Percentiles rank a stretch among this genome's conserved stretches.
phyloP scores from a whole-genome alignment of 495 filamentous ascomycete genomes.

The Delitschia confertaspora region DNA sequence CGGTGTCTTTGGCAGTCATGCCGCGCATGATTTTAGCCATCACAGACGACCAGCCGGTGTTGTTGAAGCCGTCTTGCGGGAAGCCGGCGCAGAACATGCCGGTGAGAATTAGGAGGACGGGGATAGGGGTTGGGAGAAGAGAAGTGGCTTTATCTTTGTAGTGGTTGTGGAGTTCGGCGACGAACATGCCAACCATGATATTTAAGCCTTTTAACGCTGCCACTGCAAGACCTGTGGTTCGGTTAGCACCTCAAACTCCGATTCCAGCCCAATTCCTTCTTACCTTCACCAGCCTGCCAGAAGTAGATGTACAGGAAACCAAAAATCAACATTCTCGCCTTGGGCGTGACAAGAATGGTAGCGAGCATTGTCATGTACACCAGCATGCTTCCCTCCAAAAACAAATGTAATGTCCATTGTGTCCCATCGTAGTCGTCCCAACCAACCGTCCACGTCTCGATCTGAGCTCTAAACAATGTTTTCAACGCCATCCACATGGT shows the following conservation, averaged over 20 bases:
- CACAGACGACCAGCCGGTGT: slow-evolving; percentile 20
- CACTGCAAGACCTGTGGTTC: slow-evolving; percentile 13
- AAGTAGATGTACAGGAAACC: slow-evolving; percentile 23
- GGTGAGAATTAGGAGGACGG: slow-evolving; percentile 21
- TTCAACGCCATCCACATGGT: slow-evolving; percentile 21
- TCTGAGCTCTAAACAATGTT: slow-evolving; percentile 18
- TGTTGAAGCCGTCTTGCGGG: slow-evolving; percentile 22
- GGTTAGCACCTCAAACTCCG: slow-evolving; percentile 3
- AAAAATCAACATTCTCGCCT: slow-evolving; percentile 21
- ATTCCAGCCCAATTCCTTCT: not conserved
- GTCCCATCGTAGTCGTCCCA: slow-evolving; percentile 31
- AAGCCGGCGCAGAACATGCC: slow-evolving; percentile 28
- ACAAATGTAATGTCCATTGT: slow-evolving; percentile 29
- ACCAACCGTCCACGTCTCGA: slow-evolving; percentile 27
- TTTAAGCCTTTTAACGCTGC: slow-evolving; percentile 26
- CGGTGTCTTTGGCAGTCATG: slow-evolving; percentile 15
- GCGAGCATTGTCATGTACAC: slow-evolving; percentile 31
- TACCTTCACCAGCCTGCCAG: slow-evolving; percentile 26
- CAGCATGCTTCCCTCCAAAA: slow-evolving; percentile 29
- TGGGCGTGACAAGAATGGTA: slow-evolving; percentile 23
- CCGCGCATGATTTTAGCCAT: slow-evolving; percentile 23
- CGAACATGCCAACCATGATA: slow-evolving; percentile 28
- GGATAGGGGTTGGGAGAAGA: slow-evolving; percentile 22
- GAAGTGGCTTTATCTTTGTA: slow-evolving; percentile 22
- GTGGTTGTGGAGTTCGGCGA: slow-evolving; percentile 29